Base-by-base conservation (phyloP, 116 monocot species). In the Dioscorea cayenensis region DNA sequence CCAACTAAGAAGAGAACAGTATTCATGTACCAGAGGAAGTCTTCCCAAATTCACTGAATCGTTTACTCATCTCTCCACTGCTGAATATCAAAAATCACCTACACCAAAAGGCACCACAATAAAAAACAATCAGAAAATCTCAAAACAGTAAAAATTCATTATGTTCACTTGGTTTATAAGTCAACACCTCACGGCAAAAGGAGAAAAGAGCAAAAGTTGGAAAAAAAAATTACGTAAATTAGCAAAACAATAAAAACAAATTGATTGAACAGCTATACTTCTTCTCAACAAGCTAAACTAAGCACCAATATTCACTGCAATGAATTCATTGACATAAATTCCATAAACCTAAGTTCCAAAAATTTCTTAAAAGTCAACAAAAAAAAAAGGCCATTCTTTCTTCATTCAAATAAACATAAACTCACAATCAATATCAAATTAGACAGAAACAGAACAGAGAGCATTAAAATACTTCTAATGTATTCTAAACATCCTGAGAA, bases 61-160 rank as follows among this genome's bases (percentile, higher is more conserved):
- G 74, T 52, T 64, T 64, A 64, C 75, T 80, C 72, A 76, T 80
- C 61, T 29, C 48, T 60, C 59, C 62, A 25, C 37, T 25, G 55
- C 14, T 18, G n/a, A n/a, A 55, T n/a, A 55, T n/a, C 6, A 55
- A 55, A 16, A 55, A 55, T 55, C 55, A 55, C 55, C 55, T 55
- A 18, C 55, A 18, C 14, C 55, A 55, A 12, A 55, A n/a, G 18
- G 2, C 55, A 55, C 55, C 19, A 16, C 14, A 32, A 13, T 52
- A 38, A 18, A 13, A 52, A 52, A 55, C 55, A 55, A 4, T 55
- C 19, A 55, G 17, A 18, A 55, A 55, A 55, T 55, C 6, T 14
- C 55, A 18, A 16, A 12, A 55, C n/a, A 16, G 2, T 5, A 16
- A 55, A 18, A 55, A 55, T 5, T n/a, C 55, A 55, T 18, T 18